Conservation (phyloP, 2,329 filamentous ascomycete species). For the Colletotrichum agaves region DNA sequence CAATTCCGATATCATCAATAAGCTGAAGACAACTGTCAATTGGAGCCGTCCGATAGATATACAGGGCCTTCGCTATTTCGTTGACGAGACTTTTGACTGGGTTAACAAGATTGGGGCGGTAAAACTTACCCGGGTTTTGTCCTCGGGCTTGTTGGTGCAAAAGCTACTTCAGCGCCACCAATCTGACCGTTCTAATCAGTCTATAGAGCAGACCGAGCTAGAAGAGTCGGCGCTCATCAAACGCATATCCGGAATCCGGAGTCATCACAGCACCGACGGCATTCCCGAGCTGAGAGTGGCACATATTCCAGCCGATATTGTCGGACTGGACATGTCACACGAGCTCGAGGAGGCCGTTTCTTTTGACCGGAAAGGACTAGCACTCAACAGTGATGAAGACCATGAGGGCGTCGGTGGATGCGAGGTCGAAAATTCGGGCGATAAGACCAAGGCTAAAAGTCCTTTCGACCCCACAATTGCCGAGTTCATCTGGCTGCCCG, state of each 20-base stretch:
- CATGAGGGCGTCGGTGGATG: slow-evolving; percentile 55
- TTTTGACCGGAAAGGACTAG: slow-evolving; percentile 64
- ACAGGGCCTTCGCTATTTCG: slow-evolving; percentile 76
- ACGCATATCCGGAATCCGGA: slow-evolving; percentile 73
- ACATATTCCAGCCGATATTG: slow-evolving; percentile 79
- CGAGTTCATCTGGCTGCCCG: slow-evolving; percentile 58
- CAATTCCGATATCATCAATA: slow-evolving; percentile 63
- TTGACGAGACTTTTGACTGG: slow-evolving; percentile 88
- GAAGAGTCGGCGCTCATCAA: slow-evolving; percentile 67
- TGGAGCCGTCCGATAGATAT: slow-evolving; percentile 76
- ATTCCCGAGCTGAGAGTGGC: slow-evolving; percentile 82
- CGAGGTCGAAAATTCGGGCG: slow-evolving; percentile 38
- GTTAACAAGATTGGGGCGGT: slow-evolving; percentile 79
- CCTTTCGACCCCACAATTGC: slow-evolving; percentile 73
- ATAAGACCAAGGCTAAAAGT: slow-evolving; percentile 44
- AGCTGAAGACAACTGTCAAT: slow-evolving; percentile 61
- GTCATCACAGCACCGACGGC: slow-evolving; percentile 79
- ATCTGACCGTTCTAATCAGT: slow-evolving; percentile 42
- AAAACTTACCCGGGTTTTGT: slow-evolving; percentile 85
- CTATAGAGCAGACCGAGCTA: slow-evolving; percentile 45
- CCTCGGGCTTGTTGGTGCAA: slow-evolving; percentile 77
- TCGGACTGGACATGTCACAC: slow-evolving; percentile 78
- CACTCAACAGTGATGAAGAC: slow-evolving; percentile 75
- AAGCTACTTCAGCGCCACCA: slow-evolving; percentile 58
- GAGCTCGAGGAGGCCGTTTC: slow-evolving; percentile 73